Conservation (phyloP, 306 rosid genomes). For the Macrotyloma uniflorum region DNA sequence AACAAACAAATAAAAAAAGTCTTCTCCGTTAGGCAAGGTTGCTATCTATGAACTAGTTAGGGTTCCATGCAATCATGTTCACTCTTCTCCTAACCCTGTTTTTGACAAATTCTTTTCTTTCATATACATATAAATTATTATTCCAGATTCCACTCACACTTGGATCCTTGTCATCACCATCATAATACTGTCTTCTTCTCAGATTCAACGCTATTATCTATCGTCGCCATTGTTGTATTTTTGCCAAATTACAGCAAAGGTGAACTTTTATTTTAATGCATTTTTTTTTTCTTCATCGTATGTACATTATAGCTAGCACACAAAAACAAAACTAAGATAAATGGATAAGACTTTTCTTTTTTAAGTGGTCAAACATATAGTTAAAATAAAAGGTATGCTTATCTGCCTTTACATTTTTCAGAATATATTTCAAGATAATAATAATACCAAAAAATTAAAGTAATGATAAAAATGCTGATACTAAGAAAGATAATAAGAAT, state of each 20-base stretch:
- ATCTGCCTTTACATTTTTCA: background rate
- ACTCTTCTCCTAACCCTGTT: conserved; percentile 27
- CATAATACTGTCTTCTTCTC: background rate
- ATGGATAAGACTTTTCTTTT: background rate
- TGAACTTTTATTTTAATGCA: background rate
- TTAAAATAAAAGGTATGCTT: background rate
- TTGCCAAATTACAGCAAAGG: background rate
- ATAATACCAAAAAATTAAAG: too few species aligned
- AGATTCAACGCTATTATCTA: background rate
- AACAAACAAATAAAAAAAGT: background rate
- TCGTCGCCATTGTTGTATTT: conserved; percentile 7
- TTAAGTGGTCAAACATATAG: background rate
- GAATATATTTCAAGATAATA: too few species aligned
- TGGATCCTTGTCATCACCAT: conserved; percentile 35
- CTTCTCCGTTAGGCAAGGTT: background rate
- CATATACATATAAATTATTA: background rate
- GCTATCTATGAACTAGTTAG: conserved; percentile 11
- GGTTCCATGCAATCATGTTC: conserved; percentile 32
- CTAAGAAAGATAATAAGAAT: too few species aligned
- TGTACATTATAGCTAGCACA: background rate
- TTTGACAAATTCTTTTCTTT: conserved; percentile 17
- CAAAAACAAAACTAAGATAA: background rate
- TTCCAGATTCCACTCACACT: conserved; percentile 16
- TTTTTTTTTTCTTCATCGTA: background rate
- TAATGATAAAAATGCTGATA: too few species aligned